Conservation (phyloP, 345 rosid species). For the Moricandia arvensis region DNA sequence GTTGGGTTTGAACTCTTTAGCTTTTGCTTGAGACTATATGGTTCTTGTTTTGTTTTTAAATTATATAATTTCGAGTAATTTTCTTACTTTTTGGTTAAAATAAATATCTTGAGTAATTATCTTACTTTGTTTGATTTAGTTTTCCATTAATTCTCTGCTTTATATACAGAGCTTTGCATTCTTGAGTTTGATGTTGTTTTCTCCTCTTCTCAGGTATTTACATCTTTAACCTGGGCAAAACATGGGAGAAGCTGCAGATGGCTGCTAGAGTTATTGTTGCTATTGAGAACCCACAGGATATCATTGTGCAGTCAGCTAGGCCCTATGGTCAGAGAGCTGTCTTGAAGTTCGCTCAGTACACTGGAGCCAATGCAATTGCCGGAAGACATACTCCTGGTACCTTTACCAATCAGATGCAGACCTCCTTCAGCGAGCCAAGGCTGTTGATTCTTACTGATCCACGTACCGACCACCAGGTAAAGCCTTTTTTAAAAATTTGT, state of each 20-base stretch:
- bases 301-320: constrained; percentile 94
- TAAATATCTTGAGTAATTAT: too few species aligned
- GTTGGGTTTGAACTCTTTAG: too few species aligned
- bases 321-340: constrained; percentile 99
- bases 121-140: neutral
- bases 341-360: constrained; percentile 83
- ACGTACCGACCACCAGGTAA: constrained; percentile 94
- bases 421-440: constrained; percentile 88
- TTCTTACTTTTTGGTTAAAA: neutral
- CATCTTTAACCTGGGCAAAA: constrained; percentile 85
- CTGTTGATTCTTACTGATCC: constrained; percentile 90
- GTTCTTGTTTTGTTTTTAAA: too few species aligned
- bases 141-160: too few species aligned
- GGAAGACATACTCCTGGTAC: constrained; percentile 99
- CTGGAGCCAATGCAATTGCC: constrained; percentile 91
- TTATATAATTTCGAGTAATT: neutral
- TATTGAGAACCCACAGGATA: constrained; percentile 85
- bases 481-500: neutral
- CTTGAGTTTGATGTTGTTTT: neutral
- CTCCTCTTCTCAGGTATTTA: constrained; percentile 57
- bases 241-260: constrained; percentile 83
- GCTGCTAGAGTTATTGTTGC: constrained; percentile 87
- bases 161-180: neutral
- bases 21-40: too few species aligned
- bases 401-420: constrained; percentile 88